phyloP scores from a whole-genome alignment of 352 stramenopile genomes.

The Globisporangium solare region DNA sequence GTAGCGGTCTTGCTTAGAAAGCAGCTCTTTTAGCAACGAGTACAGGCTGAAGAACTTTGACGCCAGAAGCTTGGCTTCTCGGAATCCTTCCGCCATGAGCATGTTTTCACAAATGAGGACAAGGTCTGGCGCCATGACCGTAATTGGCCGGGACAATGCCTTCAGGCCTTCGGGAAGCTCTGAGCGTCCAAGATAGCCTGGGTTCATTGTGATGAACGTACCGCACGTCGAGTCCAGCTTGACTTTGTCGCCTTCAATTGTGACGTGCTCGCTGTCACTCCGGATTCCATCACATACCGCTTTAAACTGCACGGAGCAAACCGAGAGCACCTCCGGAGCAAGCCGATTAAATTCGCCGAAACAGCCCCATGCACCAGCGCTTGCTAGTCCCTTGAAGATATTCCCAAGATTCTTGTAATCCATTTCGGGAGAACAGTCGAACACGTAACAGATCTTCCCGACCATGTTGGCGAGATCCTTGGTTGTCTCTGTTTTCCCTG shows the following conservation, averaged over 20 bases:
- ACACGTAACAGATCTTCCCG: conserved; percentile 93
- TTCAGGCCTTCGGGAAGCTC: conserved; percentile 94
- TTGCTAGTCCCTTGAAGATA: conserved; percentile 95
- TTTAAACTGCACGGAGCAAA: conserved; percentile 94
- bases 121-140: conserved; percentile 94
- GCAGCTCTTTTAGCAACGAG: conserved; percentile 88
- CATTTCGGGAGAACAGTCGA: conserved; percentile 95
- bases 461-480: conserved; percentile 93
- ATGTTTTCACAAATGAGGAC: conserved; percentile 97
- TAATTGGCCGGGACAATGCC: conserved; percentile 94
- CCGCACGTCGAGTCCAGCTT: conserved; percentile 86
- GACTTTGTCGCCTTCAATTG: conserved; percentile 90
- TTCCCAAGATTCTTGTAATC: conserved; percentile 95
- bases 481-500: conserved; percentile 94
- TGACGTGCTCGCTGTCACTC: conserved; percentile 70
- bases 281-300: conserved; percentile 93
- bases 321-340: conserved; percentile 88
- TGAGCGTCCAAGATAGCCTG: conserved; percentile 90
- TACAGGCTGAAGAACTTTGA: conserved; percentile 96
- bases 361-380: conserved; percentile 91
- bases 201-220: conserved; percentile 97
- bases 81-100: conserved; percentile 95
- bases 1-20: conserved; percentile 95
- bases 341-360: conserved; percentile 97
- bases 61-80: conserved; percentile 89